These are phyloP conservation scores for Chlorella sp. DNA, from an alignment of 139 green algal species.

Conservation along the genomic window DNA sequence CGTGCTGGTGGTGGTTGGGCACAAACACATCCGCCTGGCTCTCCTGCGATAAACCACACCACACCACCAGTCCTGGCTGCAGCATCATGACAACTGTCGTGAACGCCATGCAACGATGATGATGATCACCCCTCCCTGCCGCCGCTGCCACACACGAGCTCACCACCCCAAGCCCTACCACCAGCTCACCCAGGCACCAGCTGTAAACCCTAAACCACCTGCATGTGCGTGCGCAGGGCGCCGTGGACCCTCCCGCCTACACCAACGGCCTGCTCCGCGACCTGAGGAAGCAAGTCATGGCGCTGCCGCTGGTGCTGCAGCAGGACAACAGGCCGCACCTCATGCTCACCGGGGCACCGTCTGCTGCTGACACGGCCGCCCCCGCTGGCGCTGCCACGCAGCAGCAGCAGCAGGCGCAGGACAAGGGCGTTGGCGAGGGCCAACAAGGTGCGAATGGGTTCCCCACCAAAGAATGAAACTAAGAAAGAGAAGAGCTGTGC, in stretches of 20 bases:
- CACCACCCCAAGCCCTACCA: not conserved
- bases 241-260: conserved; percentile 21
- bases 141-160: not conserved
- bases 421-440: not conserved
- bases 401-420: not conserved
- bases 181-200: not conserved
- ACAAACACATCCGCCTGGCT: too few species aligned
- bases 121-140: not conserved
- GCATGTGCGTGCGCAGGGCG: conserved; percentile 6
- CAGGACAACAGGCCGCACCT: not conserved
- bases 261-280: conserved; percentile 7
- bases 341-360: too few species aligned
- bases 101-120: too few species aligned
- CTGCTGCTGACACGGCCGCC: not conserved
- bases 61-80: not conserved
- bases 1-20: too few species aligned
- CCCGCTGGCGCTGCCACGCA: not conserved
- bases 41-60: not conserved
- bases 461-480: not conserved
- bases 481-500: not conserved
- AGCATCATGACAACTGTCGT: too few species aligned
- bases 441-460: not conserved
- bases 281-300: conserved; percentile 7
- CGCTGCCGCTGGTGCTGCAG: too few species aligned
- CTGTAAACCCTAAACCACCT: not conserved